phyloP scores from a whole-genome alignment of 2,329 filamentous ascomycete species.

The Fragosphaeria purpurea region DNA sequence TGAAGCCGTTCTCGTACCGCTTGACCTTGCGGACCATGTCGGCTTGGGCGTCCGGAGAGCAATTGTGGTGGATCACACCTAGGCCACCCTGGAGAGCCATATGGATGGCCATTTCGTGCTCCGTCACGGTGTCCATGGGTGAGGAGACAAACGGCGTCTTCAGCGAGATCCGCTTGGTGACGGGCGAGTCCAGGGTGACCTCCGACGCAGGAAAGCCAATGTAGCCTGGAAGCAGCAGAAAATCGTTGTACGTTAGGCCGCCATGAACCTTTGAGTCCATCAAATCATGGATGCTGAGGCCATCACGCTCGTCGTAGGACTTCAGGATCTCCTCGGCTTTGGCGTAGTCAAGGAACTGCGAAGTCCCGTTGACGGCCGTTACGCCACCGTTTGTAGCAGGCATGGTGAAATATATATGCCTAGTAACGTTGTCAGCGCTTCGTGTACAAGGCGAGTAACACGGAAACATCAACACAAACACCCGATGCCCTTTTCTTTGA shows the following conservation, averaged over 20 bases:
- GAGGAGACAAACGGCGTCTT: slow-evolving; percentile 97
- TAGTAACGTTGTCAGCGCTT: too few species aligned
- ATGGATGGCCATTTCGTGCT: slow-evolving; percentile 99
- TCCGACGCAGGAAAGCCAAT: slow-evolving; percentile 94
- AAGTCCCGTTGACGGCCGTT: slow-evolving; percentile 40
- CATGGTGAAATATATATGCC: slow-evolving; percentile 41
- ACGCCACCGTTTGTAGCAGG: slow-evolving; percentile 61
- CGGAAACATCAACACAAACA: too few species aligned
- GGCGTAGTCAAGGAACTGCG: slow-evolving; percentile 59
- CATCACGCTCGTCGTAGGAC: slow-evolving; percentile 73
- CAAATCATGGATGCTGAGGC: slow-evolving; percentile 75
- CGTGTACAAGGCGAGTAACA: background rate
- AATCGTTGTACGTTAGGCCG: slow-evolving; percentile 97
- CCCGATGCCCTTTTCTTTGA: too few species aligned
- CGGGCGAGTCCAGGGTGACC: slow-evolving; percentile 76
- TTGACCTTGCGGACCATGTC: slow-evolving; percentile 99
- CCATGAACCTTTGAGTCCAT: slow-evolving; percentile 87
- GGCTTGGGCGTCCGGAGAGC: slow-evolving; percentile 91
- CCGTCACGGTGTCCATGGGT: slow-evolving; percentile 98
- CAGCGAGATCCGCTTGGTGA: slow-evolving; percentile 90
- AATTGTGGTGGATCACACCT: slow-evolving; percentile 98
- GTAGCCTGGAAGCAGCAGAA: slow-evolving; percentile 91
- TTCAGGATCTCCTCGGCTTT: slow-evolving; percentile 72
- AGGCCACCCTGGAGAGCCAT: slow-evolving; percentile 82
- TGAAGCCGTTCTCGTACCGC: slow-evolving; percentile 98